Percentiles rank a stretch among this genome's conserved stretches.
Evolutionary conservation across 805 yeast species (phyloP).

Genomic region (Monosporozyma unispora): DNA sequence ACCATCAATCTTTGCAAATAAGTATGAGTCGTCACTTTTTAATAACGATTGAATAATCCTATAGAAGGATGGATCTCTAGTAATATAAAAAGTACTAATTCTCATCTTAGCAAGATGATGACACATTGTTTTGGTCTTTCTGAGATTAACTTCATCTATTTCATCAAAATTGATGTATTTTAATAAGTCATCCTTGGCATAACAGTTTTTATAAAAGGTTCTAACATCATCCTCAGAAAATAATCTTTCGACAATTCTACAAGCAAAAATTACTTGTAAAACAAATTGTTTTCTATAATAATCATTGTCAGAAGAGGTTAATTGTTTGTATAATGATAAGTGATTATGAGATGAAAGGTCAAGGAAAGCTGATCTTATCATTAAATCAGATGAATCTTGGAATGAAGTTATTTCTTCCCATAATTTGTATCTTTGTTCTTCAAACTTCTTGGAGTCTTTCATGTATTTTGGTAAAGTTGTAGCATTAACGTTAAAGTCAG

Average conservation of each 20-base stretch:
- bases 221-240: conserved; percentile 13
- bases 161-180: conserved; percentile 6
- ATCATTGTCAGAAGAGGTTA: conserved; percentile 17
- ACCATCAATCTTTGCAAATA: conserved; percentile 17
- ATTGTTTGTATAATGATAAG: conserved; percentile 15
- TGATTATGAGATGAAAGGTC: conserved; percentile 18
- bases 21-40: conserved; percentile 10
- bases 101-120: conserved; percentile 12
- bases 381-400: neutral
- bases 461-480: conserved; percentile 12
- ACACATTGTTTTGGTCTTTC: conserved; percentile 11
- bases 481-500: conserved; percentile 9
- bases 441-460: conserved; percentile 7
- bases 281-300: conserved; percentile 24
- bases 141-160: conserved; percentile 11
- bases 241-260: conserved; percentile 11
- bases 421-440: conserved; percentile 7
- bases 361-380: conserved; percentile 15
- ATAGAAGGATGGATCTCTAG: conserved; percentile 18
- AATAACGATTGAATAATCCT: conserved; percentile 9
- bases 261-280: conserved; percentile 17
- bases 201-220: conserved; percentile 14
- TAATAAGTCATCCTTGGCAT: conserved; percentile 14
- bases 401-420: conserved; percentile 10
- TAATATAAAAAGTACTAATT: conserved; percentile 16